Conservation (phyloP, 257 asterid genomes). For the Forsythia suspensa region DNA sequence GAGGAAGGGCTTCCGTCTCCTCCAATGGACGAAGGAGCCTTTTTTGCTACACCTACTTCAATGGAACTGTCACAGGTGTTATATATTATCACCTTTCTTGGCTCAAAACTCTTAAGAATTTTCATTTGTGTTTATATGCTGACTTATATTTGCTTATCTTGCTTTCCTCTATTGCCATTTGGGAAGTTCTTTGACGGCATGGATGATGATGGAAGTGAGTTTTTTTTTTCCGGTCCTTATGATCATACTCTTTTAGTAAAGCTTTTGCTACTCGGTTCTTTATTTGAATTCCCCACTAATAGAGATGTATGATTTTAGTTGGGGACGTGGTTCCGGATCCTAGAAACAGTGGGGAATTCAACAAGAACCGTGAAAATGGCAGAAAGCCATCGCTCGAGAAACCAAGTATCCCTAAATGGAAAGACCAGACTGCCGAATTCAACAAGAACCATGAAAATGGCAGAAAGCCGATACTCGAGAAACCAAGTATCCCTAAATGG, state of each 20-base stretch:
- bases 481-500: slow-evolving; percentile 28
- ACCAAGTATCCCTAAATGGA: slow-evolving; percentile 25
- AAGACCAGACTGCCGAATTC: slow-evolving; percentile 30
- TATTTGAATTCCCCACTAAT: slow-evolving; percentile 53
- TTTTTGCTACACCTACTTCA: slow-evolving; percentile 61
- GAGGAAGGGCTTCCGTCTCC: slow-evolving; percentile 98
- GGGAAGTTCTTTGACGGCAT: slow-evolving; percentile 89
- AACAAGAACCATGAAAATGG: slow-evolving; percentile 66
- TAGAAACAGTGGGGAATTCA: slow-evolving; percentile 71
- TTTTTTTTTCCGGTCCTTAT: slow-evolving; percentile 27
- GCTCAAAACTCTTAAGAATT: not conserved
- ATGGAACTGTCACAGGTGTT: slow-evolving; percentile 80
- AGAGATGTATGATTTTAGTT: slow-evolving; percentile 32
- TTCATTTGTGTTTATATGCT: slow-evolving; percentile 17
- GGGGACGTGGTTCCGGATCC: slow-evolving; percentile 74
- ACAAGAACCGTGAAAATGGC: slow-evolving; percentile 68
- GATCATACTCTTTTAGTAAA: slow-evolving; percentile 23
- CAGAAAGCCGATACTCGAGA: slow-evolving; percentile 52
- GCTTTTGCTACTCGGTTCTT: slow-evolving; percentile 53
- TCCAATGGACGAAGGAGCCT: slow-evolving; percentile 88
- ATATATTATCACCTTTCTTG: not conserved
- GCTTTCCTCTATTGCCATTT: slow-evolving; percentile 27
- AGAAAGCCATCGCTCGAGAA: slow-evolving; percentile 52
- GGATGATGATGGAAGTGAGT: slow-evolving; percentile 99
- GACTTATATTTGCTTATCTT: slow-evolving; percentile 30